phyloP scores from a whole-genome alignment of 495 filamentous ascomycete species.

The Penicillium robsamsonii region DNA sequence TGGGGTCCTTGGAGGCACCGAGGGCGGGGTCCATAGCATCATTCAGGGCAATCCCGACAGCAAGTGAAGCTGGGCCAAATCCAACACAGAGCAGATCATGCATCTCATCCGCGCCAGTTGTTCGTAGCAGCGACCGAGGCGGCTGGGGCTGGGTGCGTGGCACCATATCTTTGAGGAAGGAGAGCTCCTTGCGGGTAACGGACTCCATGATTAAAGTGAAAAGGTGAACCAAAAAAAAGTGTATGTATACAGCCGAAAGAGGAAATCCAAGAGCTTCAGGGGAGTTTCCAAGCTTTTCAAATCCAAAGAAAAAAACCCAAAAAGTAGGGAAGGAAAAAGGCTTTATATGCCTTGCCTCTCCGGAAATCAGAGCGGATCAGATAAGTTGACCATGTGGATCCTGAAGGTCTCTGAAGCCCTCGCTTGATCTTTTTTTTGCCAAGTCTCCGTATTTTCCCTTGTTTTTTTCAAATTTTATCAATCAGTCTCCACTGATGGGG shows the following conservation, averaged over 20 bases:
- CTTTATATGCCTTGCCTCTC: slow-evolving; percentile 7
- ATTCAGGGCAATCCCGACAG: slow-evolving; percentile 87
- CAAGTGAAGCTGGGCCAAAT: slow-evolving; percentile 88
- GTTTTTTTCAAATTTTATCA: slow-evolving; percentile 23
- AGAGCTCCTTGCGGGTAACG: slow-evolving; percentile 25
- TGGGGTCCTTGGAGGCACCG: slow-evolving; percentile 16
- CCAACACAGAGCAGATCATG: slow-evolving; percentile 88
- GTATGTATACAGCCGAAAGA: neutral
- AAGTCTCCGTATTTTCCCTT: slow-evolving; percentile 10
- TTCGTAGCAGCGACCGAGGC: slow-evolving; percentile 22
- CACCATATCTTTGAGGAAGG: slow-evolving; percentile 20
- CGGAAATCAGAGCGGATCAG: slow-evolving; percentile 26
- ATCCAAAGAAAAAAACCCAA: neutral
- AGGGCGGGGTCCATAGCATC: slow-evolving; percentile 55
- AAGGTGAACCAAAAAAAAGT: neutral
- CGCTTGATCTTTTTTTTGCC: slow-evolving; percentile 14
- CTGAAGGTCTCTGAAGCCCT: neutral
- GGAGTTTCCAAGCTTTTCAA: slow-evolving; percentile 1
- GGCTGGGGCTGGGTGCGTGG: slow-evolving; percentile 17
- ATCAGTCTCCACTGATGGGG: slow-evolving; percentile 20
- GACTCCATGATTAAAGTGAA: slow-evolving; percentile 19
- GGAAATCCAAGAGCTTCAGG: neutral
- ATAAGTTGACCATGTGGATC: slow-evolving; percentile 30
- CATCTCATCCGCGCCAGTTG: slow-evolving; percentile 51
- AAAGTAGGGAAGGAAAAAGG: slow-evolving; percentile 13